Conservation (phyloP, 495 filamentous ascomycete species). For the Penicillium egyptiacum region DNA sequence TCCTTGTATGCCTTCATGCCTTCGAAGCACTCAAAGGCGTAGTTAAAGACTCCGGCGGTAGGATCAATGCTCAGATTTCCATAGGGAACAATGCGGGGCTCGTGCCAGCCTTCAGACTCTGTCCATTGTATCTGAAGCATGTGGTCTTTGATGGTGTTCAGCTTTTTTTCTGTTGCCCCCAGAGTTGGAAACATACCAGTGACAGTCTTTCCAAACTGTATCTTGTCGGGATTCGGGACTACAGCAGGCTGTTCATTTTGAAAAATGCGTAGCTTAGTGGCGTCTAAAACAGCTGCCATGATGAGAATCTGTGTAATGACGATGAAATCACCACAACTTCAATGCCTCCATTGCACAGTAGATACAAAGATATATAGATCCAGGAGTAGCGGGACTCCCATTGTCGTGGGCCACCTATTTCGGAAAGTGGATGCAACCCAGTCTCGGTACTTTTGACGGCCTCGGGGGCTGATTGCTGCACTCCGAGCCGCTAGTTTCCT, state of each 20-base stretch:
- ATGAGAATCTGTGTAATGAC: background rate
- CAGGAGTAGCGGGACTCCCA: background rate
- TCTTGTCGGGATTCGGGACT: background rate
- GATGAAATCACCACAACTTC: background rate
- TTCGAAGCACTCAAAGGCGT: conserved; percentile 86
- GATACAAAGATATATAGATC: background rate
- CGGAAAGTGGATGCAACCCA: background rate
- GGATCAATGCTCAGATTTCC: conserved; percentile 72
- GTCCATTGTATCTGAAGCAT: conserved; percentile 74
- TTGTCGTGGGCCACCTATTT: background rate
- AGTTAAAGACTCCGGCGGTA: conserved; percentile 73
- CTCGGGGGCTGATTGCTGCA: background rate
- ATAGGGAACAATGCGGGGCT: conserved; percentile 68
- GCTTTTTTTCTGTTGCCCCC: background rate
- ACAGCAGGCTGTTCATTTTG: conserved; percentile 1
- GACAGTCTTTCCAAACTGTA: conserved; percentile 3
- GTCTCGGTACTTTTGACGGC: background rate
- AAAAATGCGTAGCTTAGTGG: background rate
- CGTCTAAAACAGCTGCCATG: conserved; percentile 1
- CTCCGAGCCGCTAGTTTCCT: background rate
- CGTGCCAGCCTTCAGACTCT: conserved; percentile 58
- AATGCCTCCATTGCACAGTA: too few relatives aligned
- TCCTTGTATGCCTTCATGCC: conserved; percentile 81
- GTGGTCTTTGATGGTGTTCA: conserved; percentile 51
- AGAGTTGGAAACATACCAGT: background rate